phyloP scores from a whole-genome alignment of 2,329 filamentous ascomycete species.

The Pseudogymnoascus sp. region DNA sequence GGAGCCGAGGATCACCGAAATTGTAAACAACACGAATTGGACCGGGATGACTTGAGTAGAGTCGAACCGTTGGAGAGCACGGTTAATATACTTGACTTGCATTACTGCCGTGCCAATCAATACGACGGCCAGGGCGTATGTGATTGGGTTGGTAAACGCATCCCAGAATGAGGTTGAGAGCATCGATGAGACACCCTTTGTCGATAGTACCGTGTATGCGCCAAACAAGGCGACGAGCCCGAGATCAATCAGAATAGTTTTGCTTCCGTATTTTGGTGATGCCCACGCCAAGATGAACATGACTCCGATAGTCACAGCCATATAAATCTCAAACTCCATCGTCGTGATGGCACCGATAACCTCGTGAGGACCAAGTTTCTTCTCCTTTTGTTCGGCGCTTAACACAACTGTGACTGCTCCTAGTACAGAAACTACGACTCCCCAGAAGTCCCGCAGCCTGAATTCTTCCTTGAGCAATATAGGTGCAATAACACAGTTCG shows the following conservation, averaged over 20 bases:
- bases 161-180: slow-evolving; percentile 84
- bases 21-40: slow-evolving; percentile 92
- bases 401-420: slow-evolving; percentile 90
- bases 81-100: slow-evolving; percentile 96
- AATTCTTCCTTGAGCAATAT: slow-evolving; percentile 89
- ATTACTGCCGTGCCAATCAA: slow-evolving; percentile 80
- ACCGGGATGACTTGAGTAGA: slow-evolving; percentile 97
- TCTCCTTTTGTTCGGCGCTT: slow-evolving; percentile 82
- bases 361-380: slow-evolving; percentile 80
- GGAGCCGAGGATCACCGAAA: slow-evolving; percentile 91
- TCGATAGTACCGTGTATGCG: slow-evolving; percentile 92
- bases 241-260: slow-evolving; percentile 82
- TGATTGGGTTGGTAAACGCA: slow-evolving; percentile 84
- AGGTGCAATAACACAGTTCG: slow-evolving; percentile 94
- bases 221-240: slow-evolving; percentile 91
- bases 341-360: slow-evolving; percentile 84
- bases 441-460: slow-evolving; percentile 73
- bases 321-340: slow-evolving; percentile 84
- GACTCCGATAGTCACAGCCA: slow-evolving; percentile 64
- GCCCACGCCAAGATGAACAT: slow-evolving; percentile 73
- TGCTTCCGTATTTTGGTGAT: slow-evolving; percentile 75
- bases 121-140: slow-evolving; percentile 74
- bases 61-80: slow-evolving; percentile 81
- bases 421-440: slow-evolving; percentile 76
- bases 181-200: slow-evolving; percentile 92